phyloP scores from a whole-genome alignment of 1,284 basidiomycete species.

The Clitocybe nebularis region DNA sequence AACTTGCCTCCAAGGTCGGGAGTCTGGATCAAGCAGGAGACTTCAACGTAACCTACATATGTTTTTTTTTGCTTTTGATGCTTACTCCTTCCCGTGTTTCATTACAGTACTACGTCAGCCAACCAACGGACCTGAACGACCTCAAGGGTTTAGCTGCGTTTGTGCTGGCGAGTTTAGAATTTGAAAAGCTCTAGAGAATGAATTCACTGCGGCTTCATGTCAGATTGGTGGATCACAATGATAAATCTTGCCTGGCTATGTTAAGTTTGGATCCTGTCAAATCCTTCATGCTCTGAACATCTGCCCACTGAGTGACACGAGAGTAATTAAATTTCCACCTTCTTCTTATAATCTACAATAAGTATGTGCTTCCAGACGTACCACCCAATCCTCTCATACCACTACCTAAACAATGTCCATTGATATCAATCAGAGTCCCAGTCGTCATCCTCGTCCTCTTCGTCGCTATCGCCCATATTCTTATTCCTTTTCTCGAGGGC shows the following conservation, averaged over 20 bases:
- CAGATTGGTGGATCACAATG: no score
- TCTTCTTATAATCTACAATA: no score
- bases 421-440: constrained; percentile 60
- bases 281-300: no score
- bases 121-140: constrained; percentile 36
- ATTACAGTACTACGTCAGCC: constrained; percentile 39
- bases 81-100: constrained; percentile 5
- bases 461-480: constrained; percentile 84
- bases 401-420: no score
- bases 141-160: constrained; percentile 46
- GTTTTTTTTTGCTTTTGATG: background rate
- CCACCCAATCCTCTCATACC: background rate
- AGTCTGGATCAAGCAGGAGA: constrained; percentile 36
- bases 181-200: constrained; percentile 27
- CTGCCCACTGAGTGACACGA: no score
- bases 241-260: no score
- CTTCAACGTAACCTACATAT: constrained; percentile 31
- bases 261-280: no score
- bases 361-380: no score
- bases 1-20: constrained; percentile 31
- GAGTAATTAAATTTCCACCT: no score
- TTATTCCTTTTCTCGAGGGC: constrained; percentile 75
- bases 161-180: constrained; percentile 44
- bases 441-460: constrained; percentile 88
- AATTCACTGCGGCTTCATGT: no score